These are phyloP conservation scores for Boletus reticulatus DNA, from an alignment of 768 basidiomycete genomes.

Conservation along the genomic window DNA sequence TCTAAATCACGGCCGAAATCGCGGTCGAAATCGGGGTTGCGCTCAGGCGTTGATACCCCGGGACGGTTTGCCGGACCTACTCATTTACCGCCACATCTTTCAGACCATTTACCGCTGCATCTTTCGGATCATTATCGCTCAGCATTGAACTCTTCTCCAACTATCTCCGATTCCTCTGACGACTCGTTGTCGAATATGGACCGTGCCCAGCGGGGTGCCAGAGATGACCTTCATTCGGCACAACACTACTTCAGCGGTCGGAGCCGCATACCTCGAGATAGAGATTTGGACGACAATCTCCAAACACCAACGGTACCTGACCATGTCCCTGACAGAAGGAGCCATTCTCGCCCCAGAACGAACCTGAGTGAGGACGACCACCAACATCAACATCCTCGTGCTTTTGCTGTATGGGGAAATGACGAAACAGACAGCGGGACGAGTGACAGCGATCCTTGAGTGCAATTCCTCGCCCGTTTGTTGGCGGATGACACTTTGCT, in stretches of 20 bases:
- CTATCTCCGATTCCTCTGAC: conserved; percentile 40
- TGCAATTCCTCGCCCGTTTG: not conserved
- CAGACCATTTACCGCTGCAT: conserved; percentile 47
- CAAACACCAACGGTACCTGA: conserved; percentile 62
- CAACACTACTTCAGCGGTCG: conserved; percentile 40
- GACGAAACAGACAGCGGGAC: conserved; percentile 87
- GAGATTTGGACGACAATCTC: conserved; percentile 55
- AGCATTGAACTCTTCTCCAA: conserved; percentile 38
- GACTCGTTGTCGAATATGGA: conserved; percentile 35
- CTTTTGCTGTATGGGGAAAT: conserved; percentile 86
- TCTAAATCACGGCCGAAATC: conserved; percentile 31
- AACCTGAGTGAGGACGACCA: conserved; percentile 22
- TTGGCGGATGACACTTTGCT: not conserved
- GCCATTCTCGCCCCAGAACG: conserved; percentile 8
- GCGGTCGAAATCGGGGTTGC: conserved; percentile 35
- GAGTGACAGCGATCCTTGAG: conserved; percentile 61
- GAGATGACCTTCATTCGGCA: conserved; percentile 50
- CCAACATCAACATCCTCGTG: conserved; percentile 40
- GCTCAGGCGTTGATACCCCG: conserved; percentile 64
- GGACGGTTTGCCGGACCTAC: conserved; percentile 54
- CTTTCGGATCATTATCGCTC: conserved; percentile 17
- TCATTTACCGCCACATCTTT: conserved; percentile 44
- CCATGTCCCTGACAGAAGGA: conserved; percentile 13
- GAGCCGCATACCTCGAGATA: conserved; percentile 59
- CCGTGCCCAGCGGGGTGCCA: conserved; percentile 42